Base-by-base conservation (phyloP, 495 filamentous ascomycete species). In the Penicillium psychrofluorescens region DNA sequence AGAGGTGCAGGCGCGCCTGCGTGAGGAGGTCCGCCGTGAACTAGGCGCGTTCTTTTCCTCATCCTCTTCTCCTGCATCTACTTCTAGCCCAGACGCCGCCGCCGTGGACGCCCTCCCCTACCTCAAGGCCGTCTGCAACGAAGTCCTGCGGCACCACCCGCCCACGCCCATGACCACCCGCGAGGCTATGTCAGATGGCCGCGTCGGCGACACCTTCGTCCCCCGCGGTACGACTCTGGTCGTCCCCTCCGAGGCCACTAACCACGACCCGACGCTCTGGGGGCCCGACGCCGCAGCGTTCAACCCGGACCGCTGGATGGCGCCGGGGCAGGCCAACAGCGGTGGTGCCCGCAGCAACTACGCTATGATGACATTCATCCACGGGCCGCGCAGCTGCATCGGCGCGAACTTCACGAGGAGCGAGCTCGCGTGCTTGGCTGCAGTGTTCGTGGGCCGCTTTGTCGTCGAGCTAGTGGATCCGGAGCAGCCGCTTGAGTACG, bases 381-480 rank as follows among this genome's bases (percentile, higher is more conserved):
- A 84, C 46, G 87, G 87, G 1, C 84, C 85, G 2, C 64, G 85
- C 6, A 74, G 76, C 22, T 91, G 86, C 50, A 84, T 91, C 16
- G 86, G 85, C 34, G 63, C 72, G 55, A 66, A 66, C 5, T 95
- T 94, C 66, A 82, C 87, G 2, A 80, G 76, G 62, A 72, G 76
- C 0, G 89, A 94, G 67, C 85, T 90, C 63, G 81, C 80, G 8
- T 62, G 92, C 46, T 45, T 95, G 36, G 86, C 86, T 28, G 73
- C 74, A 0, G 70, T 83, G 70, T 74, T 86, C 7, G 85, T 16
- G 16, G 85, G 8, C 67, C 72, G 36, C 89, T 71, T 29, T 16
- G 16, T 16, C 16, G 16, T 16, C 1, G 16, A 16, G 16, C 16
- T 16, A 4, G 16, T 16, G 16, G 16, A 16, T 16, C 16, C 16